Base-by-base conservation (phyloP, 768 basidiomycete genomes). In the Russula abietina region DNA sequence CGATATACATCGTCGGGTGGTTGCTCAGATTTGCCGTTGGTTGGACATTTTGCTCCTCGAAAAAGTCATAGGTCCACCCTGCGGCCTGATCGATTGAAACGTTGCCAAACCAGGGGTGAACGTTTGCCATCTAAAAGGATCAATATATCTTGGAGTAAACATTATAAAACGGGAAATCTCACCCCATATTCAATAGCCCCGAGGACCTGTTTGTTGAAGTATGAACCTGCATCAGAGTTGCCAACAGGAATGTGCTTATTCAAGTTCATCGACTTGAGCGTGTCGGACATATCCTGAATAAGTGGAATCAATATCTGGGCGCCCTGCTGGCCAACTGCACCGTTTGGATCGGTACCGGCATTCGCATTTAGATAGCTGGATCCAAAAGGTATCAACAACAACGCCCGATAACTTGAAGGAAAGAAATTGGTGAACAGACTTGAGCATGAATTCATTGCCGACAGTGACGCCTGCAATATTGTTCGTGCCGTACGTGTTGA, bases 61-160 rank as follows among this genome's bases (percentile, higher is more conserved):
- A 97, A 78, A 91, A 98, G 0, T 80, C 68, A 19, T 76, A 77
- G 0, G 92, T 94, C 96, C 96, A 99, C 7, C 67, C 81, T 0
- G 94, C 90, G 0, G 89, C 86, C 4, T 81, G 68, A 5, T 82
- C 72, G 28, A 87, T 83, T 9, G 82, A 79, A 28, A 87, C 81
- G 67, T 88, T 85, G n/a, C 88, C 95, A 71, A 97, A 98, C 92
- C 91, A 94, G 3, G 93, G 86, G 70, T 96, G 93, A 8, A 93
- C 91, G 65, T 97, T 96, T 7, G 91, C 82, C 88, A 94, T 83
- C 86, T 88, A 62, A 65, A 70, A 86, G 83, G 58, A 87, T 88
- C 68, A 85, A 90, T 69, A 89, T 85, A 49, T 49, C 48, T 79
- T n/a, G 4, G 75, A 77, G 45, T 72, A 71, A 6, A 92, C 75